A percentile compares a stretch with the other conserved stretches of the same genome.
These are phyloP conservation scores for Neurospora intermedia DNA, from an alignment of 495 filamentous ascomycete genomes.

Conservation along the genomic window DNA sequence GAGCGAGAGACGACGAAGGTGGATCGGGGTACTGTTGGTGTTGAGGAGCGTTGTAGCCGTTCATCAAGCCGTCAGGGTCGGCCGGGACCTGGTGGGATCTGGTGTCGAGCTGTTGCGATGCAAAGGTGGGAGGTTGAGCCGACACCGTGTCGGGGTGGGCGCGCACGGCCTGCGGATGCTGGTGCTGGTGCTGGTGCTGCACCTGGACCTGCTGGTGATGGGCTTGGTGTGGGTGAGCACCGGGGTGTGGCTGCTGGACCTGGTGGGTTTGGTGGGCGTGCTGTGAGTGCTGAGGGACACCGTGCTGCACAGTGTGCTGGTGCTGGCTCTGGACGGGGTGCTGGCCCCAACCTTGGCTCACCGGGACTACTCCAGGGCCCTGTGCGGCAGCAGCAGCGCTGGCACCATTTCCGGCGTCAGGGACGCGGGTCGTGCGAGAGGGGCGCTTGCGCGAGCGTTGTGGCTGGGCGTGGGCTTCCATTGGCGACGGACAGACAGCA, in stretches of 20 bases:
- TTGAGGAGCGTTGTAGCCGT: constrained; percentile 18
- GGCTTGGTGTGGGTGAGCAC: constrained; percentile 1
- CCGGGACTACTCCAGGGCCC: constrained; percentile 2
- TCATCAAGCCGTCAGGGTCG: constrained; percentile 21
- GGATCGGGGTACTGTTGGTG: constrained; percentile 23
- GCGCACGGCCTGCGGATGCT: constrained; percentile 21
- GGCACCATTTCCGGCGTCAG: constrained; percentile 21
- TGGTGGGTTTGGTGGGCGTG: constrained; percentile 5
- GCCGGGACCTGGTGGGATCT: constrained; percentile 21
- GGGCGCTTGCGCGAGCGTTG: constrained; percentile 19
- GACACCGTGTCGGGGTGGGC: constrained; percentile 21
- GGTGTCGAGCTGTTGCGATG: constrained; percentile 22
- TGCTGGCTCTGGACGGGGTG: constrained; percentile 1
- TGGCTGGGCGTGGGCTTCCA: constrained; percentile 20
- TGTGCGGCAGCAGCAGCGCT: neutral
- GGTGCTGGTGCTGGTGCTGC: neutral
- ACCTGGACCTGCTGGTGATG: neutral
- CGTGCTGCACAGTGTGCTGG: neutral
- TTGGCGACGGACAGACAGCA: constrained; percentile 1
- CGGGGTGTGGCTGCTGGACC: constrained; percentile 5
- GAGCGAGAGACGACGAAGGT: constrained; percentile 12
- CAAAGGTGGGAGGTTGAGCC: constrained; percentile 14
- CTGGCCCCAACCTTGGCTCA: constrained; percentile 13
- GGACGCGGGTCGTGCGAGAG: constrained; percentile 11
- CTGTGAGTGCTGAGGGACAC: neutral